Conservation (phyloP, 306 rosid genomes). For the Vigna unguiculata region DNA sequence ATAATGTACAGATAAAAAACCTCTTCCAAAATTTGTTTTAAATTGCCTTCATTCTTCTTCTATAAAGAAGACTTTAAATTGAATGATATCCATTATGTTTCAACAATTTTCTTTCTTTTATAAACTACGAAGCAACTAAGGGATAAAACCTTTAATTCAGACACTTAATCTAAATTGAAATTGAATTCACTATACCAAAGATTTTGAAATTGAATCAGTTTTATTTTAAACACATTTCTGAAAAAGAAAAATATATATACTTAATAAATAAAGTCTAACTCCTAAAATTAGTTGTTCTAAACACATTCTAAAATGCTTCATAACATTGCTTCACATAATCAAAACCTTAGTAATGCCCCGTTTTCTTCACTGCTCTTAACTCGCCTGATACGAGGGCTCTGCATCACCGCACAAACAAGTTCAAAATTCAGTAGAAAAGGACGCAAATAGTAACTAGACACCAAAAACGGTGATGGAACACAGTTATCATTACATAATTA, state of each 20-base stretch:
- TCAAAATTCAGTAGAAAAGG: background rate
- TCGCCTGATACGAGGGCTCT: background rate
- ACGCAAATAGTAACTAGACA: conserved; percentile 11
- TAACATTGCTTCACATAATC: background rate
- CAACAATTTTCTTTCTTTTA: background rate
- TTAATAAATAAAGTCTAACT: background rate
- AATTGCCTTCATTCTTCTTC: too few relatives aligned
- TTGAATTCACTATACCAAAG: background rate
- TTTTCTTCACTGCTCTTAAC: conserved; percentile 7
- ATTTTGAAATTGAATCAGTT: background rate
- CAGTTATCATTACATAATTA: conserved; percentile 27
- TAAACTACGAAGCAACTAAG: background rate
- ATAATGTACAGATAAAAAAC: too few relatives aligned
- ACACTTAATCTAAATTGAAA: background rate
- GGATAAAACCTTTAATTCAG: background rate
- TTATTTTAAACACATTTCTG: background rate
- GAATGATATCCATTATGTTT: background rate
- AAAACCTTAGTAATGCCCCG: conserved; percentile 2
- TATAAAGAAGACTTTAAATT: background rate
- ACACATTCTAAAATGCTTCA: conserved; percentile 15
- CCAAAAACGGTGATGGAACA: conserved; percentile 25
- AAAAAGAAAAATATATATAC: background rate
- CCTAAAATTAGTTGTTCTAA: background rate
- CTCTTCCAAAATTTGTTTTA: too few relatives aligned
- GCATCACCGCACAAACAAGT: conserved; percentile 20